Conservation (phyloP, 495 filamentous ascomycete species). For the Endocarpon pusillum region DNA sequence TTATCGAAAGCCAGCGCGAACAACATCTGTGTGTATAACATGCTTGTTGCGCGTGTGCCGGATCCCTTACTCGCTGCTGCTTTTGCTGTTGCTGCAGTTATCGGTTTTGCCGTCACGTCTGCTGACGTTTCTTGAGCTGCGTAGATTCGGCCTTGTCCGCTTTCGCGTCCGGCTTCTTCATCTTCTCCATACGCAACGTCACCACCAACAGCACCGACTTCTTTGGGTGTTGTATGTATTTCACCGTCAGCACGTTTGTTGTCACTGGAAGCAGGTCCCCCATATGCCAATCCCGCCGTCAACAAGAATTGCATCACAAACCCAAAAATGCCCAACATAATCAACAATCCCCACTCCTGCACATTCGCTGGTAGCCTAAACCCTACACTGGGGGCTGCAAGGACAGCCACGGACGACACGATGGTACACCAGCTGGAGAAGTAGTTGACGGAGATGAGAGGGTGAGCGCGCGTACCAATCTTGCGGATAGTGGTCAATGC, state of each 20-base stretch:
- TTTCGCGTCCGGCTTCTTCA: background rate
- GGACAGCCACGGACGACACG: conserved; percentile 42
- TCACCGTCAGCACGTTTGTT: background rate
- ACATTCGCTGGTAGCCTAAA: conserved; percentile 43
- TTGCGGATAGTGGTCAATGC: conserved; percentile 70
- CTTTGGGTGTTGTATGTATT: too few relatives aligned
- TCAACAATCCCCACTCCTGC: conserved; percentile 54
- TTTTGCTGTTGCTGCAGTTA: background rate
- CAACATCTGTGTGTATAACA: conserved; percentile 86
- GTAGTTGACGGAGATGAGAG: conserved; percentile 74
- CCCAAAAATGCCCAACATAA: conserved; percentile 55
- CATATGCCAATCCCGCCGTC: conserved; percentile 60
- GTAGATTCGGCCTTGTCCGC: background rate
- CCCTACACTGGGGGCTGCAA: conserved; percentile 31
- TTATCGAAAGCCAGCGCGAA: conserved; percentile 76
- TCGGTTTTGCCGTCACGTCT: too few relatives aligned
- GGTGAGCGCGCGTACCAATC: conserved; percentile 72
- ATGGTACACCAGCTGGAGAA: conserved; percentile 57
- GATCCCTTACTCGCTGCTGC: conserved; percentile 10
- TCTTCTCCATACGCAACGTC: conserved; percentile 3
- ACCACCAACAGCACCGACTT: too few relatives aligned
- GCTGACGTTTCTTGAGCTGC: background rate
- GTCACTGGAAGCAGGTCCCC: conserved; percentile 25
- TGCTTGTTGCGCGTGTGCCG: conserved; percentile 62
- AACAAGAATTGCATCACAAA: conserved; percentile 78